Evolutionary conservation across 2,329 filamentous ascomycete genomes (phyloP).

Genomic region (Sphaerulina vaccinii): DNA sequence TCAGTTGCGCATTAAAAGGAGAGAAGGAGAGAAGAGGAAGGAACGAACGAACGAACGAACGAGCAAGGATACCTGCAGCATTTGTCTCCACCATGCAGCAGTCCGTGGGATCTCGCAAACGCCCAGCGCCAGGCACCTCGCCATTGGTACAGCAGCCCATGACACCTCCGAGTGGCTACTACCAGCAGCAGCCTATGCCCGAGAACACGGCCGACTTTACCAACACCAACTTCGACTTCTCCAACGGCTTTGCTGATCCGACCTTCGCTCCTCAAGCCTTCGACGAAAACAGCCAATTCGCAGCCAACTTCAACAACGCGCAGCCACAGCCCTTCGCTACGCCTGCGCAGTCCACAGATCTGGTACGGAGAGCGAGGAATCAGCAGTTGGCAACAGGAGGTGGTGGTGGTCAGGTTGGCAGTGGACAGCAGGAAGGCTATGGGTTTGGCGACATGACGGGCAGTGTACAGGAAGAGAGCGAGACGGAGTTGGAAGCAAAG

Average conservation of each 20-base stretch:
- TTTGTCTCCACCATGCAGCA: constrained; percentile 23
- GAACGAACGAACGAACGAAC: background rate
- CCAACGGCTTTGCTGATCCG: constrained; percentile 31
- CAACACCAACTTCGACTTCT: constrained; percentile 33
- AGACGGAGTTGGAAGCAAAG: constrained; percentile 76
- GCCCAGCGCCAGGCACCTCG: constrained; percentile 68
- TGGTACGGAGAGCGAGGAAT: constrained; percentile 48
- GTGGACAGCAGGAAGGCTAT: constrained; percentile 38
- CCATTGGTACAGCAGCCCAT: constrained; percentile 59
- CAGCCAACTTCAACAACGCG: constrained; percentile 29
- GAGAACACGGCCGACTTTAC: constrained; percentile 40
- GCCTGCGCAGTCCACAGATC: constrained; percentile 40
- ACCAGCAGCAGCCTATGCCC: constrained; percentile 47
- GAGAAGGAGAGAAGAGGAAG: background rate
- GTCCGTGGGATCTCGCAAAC: constrained; percentile 55
- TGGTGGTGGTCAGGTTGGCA: constrained; percentile 22
- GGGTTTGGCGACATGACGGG: constrained; percentile 38
- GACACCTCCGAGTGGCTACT: constrained; percentile 26
- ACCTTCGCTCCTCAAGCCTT: constrained; percentile 39
- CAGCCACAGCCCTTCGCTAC: constrained; percentile 29
- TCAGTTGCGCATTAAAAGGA: background rate
- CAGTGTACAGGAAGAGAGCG: constrained; percentile 62
- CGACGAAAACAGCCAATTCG: constrained; percentile 38
- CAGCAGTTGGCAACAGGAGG: constrained; percentile 44
- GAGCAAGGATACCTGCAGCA: background rate